Percentiles rank a stretch among this genome's conserved stretches.
phyloP scores from a whole-genome alignment of 768 basidiomycete genomes.

The Russula foetens region DNA sequence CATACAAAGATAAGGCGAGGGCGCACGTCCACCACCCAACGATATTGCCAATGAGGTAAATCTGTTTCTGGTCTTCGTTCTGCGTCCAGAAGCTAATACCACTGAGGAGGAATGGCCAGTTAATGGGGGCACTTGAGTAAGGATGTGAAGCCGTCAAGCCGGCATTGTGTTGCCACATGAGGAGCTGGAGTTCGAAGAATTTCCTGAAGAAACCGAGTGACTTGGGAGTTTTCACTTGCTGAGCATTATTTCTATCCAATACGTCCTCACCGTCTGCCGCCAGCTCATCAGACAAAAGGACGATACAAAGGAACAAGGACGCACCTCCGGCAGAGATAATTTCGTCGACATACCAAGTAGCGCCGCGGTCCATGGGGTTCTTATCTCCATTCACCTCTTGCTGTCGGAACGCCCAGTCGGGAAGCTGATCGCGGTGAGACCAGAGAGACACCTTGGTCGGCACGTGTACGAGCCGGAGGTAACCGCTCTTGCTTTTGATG shows the following conservation, averaged over 20 bases:
- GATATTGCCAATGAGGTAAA: conserved; percentile 93
- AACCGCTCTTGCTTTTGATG: conserved; percentile 90
- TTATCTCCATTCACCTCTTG: conserved; percentile 99
- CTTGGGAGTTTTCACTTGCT: conserved; percentile 62
- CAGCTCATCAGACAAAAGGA: conserved; percentile 3
- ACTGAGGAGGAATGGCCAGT: conserved; percentile 95
- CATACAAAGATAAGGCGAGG: conserved; percentile 75
- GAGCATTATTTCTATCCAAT: conserved; percentile 42
- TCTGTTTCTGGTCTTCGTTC: conserved; percentile 76
- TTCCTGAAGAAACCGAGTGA: conserved; percentile 89
- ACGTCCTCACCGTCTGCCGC: conserved; percentile 46
- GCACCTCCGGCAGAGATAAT: conserved; percentile 67
- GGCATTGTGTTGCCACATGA: conserved; percentile 99
- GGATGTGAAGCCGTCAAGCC: conserved; percentile 96
- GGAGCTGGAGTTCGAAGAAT: conserved; percentile 84
- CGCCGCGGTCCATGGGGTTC: conserved; percentile 70
- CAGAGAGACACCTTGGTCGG: conserved; percentile 90
- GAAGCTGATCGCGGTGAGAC: conserved; percentile 80
- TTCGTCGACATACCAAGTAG: conserved; percentile 85
- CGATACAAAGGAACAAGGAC: conserved; percentile 23
- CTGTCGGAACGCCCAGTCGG: conserved; percentile 96
- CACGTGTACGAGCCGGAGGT: conserved; percentile 86
- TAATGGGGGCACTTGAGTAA: conserved; percentile 91
- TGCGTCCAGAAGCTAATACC: conserved; percentile 99
- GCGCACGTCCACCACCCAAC: conserved; percentile 94